A percentile compares a stretch with the other conserved stretches of the same genome.
phyloP scores from a whole-genome alignment of 169 alveolate species.

The Miamiensis avidus region DNA sequence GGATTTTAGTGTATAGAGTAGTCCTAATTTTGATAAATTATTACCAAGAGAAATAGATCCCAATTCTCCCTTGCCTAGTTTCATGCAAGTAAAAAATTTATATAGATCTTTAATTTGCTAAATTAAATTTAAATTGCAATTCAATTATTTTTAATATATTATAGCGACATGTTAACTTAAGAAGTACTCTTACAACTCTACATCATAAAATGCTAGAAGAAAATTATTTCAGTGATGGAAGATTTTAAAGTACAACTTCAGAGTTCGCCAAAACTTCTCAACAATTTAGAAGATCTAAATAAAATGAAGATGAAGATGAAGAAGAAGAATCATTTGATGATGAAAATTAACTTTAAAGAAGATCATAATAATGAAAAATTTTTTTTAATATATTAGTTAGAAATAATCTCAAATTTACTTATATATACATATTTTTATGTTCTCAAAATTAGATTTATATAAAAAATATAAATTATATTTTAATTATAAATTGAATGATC shows the following conservation, averaged over 20 bases:
- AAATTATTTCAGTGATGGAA: constrained; percentile 17
- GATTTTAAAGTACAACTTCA: constrained; percentile 30
- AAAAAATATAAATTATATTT: too few species aligned
- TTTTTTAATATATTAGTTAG: too few species aligned
- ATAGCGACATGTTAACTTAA: constrained; percentile 12
- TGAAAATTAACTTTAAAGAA: too few species aligned
- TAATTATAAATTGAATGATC: too few species aligned
- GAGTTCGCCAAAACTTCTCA: not conserved
- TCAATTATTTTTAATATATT: not conserved
- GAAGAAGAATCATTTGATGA: not conserved
- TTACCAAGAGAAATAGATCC: constrained; percentile 29
- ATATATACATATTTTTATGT: too few species aligned
- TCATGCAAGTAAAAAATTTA: constrained; percentile 23
- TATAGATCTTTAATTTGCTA: not conserved
- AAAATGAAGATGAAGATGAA: not conserved
- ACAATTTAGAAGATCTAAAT: not conserved
- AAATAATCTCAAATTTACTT: too few species aligned
- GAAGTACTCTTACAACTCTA: constrained; percentile 1
- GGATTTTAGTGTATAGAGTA: not conserved
- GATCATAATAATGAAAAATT: too few species aligned
- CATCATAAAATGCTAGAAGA: constrained; percentile 27
- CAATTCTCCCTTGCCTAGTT: constrained; percentile 22
- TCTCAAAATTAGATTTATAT: too few species aligned
- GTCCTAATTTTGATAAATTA: constrained; percentile 9
- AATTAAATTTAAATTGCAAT: not conserved